These are phyloP conservation scores for Lepiota brunneoincarnata DNA, from an alignment of 768 basidiomycete genomes.

Conservation along the genomic window DNA sequence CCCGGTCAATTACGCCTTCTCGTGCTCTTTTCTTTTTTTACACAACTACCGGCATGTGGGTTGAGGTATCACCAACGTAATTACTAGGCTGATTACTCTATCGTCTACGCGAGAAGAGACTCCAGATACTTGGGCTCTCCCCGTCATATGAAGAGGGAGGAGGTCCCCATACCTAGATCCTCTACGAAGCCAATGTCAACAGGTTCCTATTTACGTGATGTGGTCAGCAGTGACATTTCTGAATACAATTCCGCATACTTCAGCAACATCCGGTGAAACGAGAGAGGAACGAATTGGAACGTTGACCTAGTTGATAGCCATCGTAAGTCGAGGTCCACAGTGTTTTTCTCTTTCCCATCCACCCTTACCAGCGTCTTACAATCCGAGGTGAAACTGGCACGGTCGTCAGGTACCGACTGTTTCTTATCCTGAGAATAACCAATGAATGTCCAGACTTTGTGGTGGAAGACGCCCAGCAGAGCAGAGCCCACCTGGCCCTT, in stretches of 20 bases:
- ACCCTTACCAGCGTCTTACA: conserved; percentile 5
- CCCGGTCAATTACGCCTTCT: neutral
- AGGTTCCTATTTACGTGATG: neutral
- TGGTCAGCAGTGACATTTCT: neutral
- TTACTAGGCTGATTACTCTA: neutral
- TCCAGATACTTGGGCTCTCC: neutral
- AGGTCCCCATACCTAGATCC: conserved; percentile 9
- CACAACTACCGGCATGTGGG: neutral
- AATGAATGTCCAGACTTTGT: neutral
- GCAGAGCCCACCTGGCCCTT: conserved; percentile 1
- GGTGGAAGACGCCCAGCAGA: too few relatives aligned
- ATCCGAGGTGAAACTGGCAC: conserved; percentile 1
- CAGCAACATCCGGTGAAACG: neutral
- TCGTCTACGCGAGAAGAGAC: neutral
- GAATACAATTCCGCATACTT: neutral
- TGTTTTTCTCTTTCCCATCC: neutral
- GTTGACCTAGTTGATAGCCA: neutral
- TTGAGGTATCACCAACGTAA: neutral
- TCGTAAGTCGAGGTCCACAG: neutral
- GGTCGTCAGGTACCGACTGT: neutral
- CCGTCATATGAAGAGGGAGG: conserved; percentile 1
- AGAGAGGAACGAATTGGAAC: neutral
- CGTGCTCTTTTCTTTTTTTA: neutral
- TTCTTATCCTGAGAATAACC: neutral
- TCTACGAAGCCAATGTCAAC: conserved; percentile 11